Evolutionary conservation across 805 yeast species (phyloP).

Genomic region (Yamadazyma nakazawae): DNA sequence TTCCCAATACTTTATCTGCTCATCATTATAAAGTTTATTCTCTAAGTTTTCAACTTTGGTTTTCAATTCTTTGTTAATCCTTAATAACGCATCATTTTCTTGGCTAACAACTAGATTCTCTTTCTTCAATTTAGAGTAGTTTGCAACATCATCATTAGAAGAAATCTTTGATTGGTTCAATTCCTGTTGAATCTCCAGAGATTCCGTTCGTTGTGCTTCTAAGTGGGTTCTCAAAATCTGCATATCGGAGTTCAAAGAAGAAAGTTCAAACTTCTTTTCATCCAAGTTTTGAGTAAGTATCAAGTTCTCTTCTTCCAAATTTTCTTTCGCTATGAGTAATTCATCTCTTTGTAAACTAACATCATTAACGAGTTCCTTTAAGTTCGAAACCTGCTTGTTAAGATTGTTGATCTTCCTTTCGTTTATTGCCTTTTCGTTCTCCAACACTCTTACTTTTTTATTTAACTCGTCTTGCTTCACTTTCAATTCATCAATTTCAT

Average conservation of each 20-base stretch:
- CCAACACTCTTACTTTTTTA: conserved; percentile 27
- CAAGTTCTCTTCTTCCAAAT: conserved; percentile 28
- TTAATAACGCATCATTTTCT: conserved; percentile 64
- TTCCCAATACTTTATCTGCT: conserved; percentile 62
- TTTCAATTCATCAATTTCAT: conserved; percentile 41
- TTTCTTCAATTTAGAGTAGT: conserved; percentile 39
- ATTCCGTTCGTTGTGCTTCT: conserved; percentile 30
- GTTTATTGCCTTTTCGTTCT: conserved; percentile 31
- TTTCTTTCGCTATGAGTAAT: conserved; percentile 40
- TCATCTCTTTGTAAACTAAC: conserved; percentile 61
- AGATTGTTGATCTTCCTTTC: conserved; percentile 36
- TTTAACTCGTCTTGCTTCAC: conserved; percentile 22
- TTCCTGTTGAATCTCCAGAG: conserved; percentile 32
- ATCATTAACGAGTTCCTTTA: conserved; percentile 59
- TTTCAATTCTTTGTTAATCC: conserved; percentile 50
- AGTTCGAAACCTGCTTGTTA: conserved; percentile 50
- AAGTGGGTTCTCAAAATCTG: conserved; percentile 33
- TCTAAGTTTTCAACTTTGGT: conserved; percentile 45
- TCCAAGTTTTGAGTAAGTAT: conserved; percentile 26
- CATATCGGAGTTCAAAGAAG: conserved; percentile 26
- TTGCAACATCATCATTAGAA: conserved; percentile 27
- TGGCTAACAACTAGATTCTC: conserved; percentile 56
- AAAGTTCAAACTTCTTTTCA: conserved; percentile 20
- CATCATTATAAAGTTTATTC: conserved; percentile 44
- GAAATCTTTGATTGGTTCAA: conserved; percentile 29